Base-by-base conservation (phyloP, 116 monocot genomes). In the Papilionanthe hybrid region DNA sequence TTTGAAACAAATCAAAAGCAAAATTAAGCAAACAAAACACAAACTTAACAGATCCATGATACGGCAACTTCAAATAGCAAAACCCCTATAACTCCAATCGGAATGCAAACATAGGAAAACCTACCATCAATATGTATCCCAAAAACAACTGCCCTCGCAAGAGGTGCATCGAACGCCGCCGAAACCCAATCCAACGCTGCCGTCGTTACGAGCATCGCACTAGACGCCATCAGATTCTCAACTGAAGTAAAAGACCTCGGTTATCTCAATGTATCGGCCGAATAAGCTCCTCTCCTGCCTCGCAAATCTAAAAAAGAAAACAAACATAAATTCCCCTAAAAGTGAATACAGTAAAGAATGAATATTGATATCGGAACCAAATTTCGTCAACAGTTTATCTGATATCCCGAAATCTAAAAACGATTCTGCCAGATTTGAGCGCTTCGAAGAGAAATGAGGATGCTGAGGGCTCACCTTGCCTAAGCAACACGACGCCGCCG, bases 81-180 rank as follows among this genome's bases (percentile, higher is more conserved):
- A 57, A 32, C 23, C 60, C 60, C 60, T 6, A 8, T 22, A 73
- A 18, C 20, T 66, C 69, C 69, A 69, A 30, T 69, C 32, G 37
- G 19, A 66, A 3, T 32, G 50, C 18, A 30, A n/a, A 57, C 55
- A 67, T 18, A 67, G 82, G 42, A 45, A 57, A 55, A 81, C 78
- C 20, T 79, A 96, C 96, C 93, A 81, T 89, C 92, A 81, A 93
- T 86, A 83, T 72, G 93, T 73, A 96, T 82, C 30, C 96, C 93
- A 28, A 96, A 96, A 75, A 96, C 87, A 48, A 96, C 96, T 1
- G 89, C 93, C 22, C 92, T 79, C 15, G 96, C 84, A 37, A 86
- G 76, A 12, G 96, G 93, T 73, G 87, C 90, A 80, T 93, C 86
- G 55, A 93, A 88, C 1, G 82, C 75, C 50, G 72, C 49, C 42